Evolutionary conservation across 2,329 filamentous ascomycete genomes (phyloP), one percentile per base, ranked within the genome.

Genomic region (Rosellinia necatrix): DNA sequence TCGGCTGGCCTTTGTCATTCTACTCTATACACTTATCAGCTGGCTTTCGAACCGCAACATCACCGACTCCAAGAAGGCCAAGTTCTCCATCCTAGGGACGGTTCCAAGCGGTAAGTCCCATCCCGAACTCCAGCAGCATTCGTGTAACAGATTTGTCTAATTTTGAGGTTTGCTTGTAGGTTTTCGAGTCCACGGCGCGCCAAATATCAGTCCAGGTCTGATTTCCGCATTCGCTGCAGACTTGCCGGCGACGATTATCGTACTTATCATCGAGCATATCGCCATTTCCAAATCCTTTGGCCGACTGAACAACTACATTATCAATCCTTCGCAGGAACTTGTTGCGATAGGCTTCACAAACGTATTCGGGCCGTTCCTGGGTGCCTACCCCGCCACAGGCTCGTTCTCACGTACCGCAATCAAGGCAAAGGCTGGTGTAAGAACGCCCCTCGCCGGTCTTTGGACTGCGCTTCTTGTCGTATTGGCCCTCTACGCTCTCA

Each of bases 361-460:
- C 64, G 72, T 92, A 3, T 78, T 92, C 3, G 89, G 87, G 6
- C 89, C 90, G 8, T 93, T 94, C 77, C 77, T 93, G 1, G 89
- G 91, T 48, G 91, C 80, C 2, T 96, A 96, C 65, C 90, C 91
- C 3, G 89, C 90, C 0, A 96, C 91, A 9, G 92, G 91, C 5
- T 96, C 91, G 2, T 96, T 96, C 78, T 93, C 90, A 6, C 85
- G 91, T 59, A 96, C 91, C 19, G 92, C 91, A 47, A 96, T 96
- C 78, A 96, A 96, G 74, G 90, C 91, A n/a, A 96, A 96, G 75
- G 90, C 91, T 49, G 91, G 91, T 70, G 91, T 96, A 1, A 86
- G 91, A 37, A 96, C 91, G 4, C 92, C 91, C 1, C 85, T 96
- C 53, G 91, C 90, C 29, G 91, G 91, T 78, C 83, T 93, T 42